Percentiles rank a stretch among this genome's conserved stretches.
These are phyloP conservation scores for Erythrophleum fordii DNA, from an alignment of 306 rosid genomes.

Conservation along the genomic window DNA sequence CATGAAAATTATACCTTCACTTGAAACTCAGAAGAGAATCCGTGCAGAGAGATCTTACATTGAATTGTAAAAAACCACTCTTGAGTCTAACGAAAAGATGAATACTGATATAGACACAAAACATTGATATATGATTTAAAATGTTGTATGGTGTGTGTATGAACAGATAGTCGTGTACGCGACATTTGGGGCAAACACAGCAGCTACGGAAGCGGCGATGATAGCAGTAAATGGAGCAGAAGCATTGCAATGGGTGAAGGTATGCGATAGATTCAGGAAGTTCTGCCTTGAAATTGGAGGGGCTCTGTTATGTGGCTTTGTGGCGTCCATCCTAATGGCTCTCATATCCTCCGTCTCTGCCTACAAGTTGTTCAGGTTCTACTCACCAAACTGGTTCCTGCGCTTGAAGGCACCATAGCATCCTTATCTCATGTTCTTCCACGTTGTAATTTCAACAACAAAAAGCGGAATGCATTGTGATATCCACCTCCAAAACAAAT, in stretches of 20 bases:
- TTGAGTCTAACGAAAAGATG: no score
- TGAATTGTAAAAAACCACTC: no score
- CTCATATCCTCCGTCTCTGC: constrained; percentile 60
- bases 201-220: constrained; percentile 45
- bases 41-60: no score
- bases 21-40: no score
- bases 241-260: constrained; percentile 68
- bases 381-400: constrained; percentile 62
- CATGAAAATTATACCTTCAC: no score
- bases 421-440: neutral
- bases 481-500: no score
- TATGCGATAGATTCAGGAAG: constrained; percentile 64
- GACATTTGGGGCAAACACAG: constrained; percentile 57
- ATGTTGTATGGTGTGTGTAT: no score
- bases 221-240: constrained; percentile 58
- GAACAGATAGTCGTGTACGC: constrained; percentile 61
- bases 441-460: no score
- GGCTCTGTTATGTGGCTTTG: constrained; percentile 55
- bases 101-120: no score
- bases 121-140: no score
- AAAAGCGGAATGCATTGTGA: no score
- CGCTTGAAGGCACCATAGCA: constrained; percentile 41
- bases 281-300: constrained; percentile 76
- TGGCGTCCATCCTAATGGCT: constrained; percentile 61
- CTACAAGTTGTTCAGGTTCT: constrained; percentile 61